Evolutionary conservation across 164 flowering plant genomes (phyloP).

Genomic region (Tinospora cordifolia): DNA sequence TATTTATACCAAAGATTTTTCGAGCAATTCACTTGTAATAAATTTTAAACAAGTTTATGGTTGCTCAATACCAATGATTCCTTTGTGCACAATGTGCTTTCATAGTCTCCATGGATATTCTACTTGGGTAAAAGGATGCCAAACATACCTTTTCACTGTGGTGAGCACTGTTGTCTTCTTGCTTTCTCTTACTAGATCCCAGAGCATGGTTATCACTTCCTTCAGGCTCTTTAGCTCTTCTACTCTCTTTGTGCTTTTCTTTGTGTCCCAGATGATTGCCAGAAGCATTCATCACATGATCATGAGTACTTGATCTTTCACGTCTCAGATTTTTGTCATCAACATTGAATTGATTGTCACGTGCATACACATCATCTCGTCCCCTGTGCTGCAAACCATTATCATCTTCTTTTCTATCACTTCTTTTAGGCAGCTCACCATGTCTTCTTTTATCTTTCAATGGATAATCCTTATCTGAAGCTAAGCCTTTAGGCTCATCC

Average conservation of each 20-base stretch:
- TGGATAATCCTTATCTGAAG: conserved; percentile 52
- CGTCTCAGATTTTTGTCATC: conserved; percentile 61
- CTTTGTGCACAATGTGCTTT: neutral
- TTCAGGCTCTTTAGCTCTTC: conserved; percentile 47
- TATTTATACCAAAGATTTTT: neutral
- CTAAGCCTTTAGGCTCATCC: conserved; percentile 47
- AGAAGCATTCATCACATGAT: conserved; percentile 31
- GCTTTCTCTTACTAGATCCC: conserved; percentile 39
- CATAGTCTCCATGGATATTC: neutral
- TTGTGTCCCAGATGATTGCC: conserved; percentile 48
- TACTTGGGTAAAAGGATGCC: neutral
- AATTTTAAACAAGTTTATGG: neutral
- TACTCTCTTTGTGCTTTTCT: conserved; percentile 43
- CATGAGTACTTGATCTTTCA: conserved; percentile 55
- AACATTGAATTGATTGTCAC: conserved; percentile 34
- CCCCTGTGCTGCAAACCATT: conserved; percentile 43
- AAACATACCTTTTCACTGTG: conserved; percentile 55
- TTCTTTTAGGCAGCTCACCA: conserved; percentile 51
- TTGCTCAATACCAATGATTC: neutral
- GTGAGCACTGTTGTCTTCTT: conserved; percentile 46
- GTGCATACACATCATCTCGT: conserved; percentile 55
- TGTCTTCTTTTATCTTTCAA: conserved; percentile 50
- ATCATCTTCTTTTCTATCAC: conserved; percentile 54
- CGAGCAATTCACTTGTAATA: neutral
- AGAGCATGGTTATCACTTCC: conserved; percentile 29